Evolutionary conservation across 768 basidiomycete species (phyloP).

Genomic region (Pulveroboletus sp.): DNA sequence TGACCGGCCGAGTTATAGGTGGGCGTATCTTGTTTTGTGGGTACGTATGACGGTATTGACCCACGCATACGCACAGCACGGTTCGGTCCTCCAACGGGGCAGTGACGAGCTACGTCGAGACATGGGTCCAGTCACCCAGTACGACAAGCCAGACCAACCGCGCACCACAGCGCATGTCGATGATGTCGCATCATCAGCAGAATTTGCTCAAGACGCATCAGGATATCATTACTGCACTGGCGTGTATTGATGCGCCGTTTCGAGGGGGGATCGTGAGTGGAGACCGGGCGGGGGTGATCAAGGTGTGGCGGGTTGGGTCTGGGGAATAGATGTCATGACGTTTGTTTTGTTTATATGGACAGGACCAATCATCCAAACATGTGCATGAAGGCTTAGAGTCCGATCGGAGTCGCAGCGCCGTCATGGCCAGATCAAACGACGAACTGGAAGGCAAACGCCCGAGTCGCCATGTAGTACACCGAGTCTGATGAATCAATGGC

Average conservation of each 20-base stretch:
- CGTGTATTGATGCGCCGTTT: conserved; percentile 90
- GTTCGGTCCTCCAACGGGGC: conserved; percentile 37
- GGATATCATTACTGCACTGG: conserved; percentile 83
- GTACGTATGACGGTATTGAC: conserved; percentile 5
- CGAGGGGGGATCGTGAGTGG: conserved; percentile 90
- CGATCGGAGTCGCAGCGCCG: no score
- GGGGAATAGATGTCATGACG: conserved; percentile 31
- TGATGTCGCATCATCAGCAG: conserved; percentile 82
- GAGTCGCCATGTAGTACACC: no score
- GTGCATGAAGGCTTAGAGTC: no score
- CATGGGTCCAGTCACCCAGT: conserved; percentile 48
- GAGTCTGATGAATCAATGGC: no score
- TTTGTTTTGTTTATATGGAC: conserved; percentile 8
- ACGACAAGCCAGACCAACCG: conserved; percentile 55
- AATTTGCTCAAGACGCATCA: conserved; percentile 84
- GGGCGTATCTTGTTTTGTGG: neutral
- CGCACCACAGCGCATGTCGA: conserved; percentile 69
- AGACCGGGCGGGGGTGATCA: conserved; percentile 85
- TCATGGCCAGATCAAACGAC: no score
- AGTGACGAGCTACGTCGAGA: conserved; percentile 59
- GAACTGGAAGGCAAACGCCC: no score
- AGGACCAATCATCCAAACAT: no score
- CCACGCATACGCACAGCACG: conserved; percentile 27
- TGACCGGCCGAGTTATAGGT: conserved; percentile 81
- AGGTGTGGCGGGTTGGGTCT: conserved; percentile 80